Percentiles rank a stretch among this genome's conserved stretches.
These are phyloP conservation scores for Cafeteria roenbergensis DNA, from an alignment of 108 stramenopile genomes.

Conservation along the genomic window DNA sequence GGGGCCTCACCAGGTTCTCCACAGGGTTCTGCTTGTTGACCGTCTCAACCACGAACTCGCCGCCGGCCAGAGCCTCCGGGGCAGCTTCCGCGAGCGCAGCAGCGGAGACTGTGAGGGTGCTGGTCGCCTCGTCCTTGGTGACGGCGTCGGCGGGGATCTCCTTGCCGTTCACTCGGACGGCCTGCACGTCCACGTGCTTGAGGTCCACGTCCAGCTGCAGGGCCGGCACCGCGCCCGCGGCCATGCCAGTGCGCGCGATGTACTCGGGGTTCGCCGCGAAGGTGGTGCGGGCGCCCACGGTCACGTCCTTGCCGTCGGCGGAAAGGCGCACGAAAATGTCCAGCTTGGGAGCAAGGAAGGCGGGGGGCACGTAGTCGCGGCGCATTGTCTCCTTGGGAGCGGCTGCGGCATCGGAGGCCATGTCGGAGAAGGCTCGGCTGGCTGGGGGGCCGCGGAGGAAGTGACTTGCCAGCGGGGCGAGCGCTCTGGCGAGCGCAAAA, in stretches of 20 bases:
- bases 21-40: conserved; percentile 60
- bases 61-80: background rate
- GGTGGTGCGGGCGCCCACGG: conserved; percentile 20
- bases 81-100: too few relatives aligned
- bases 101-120: background rate
- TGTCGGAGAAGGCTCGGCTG: too few relatives aligned
- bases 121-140: conserved; percentile 29
- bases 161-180: conserved; percentile 27
- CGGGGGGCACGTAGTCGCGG: conserved; percentile 31
- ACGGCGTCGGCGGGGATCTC: conserved; percentile 38
- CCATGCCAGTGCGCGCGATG: too few relatives aligned
- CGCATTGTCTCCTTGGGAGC: conserved; percentile 31
- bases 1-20: conserved; percentile 77
- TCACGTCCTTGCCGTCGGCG: conserved; percentile 14
- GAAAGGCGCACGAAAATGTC: conserved; percentile 24
- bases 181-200: conserved; percentile 34
- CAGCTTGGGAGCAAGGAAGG: conserved; percentile 26
- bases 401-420: too few relatives aligned
- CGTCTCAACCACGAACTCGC: conserved; percentile 36
- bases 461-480: too few relatives aligned
- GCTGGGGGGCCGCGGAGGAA: too few relatives aligned
- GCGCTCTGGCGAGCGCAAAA: too few relatives aligned
- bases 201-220: too few relatives aligned
- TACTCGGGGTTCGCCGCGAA: conserved; percentile 71
- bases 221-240: too few relatives aligned